These are phyloP conservation scores for Lactifluus volemus DNA, from an alignment of 768 basidiomycete species.

Conservation along the genomic window DNA sequence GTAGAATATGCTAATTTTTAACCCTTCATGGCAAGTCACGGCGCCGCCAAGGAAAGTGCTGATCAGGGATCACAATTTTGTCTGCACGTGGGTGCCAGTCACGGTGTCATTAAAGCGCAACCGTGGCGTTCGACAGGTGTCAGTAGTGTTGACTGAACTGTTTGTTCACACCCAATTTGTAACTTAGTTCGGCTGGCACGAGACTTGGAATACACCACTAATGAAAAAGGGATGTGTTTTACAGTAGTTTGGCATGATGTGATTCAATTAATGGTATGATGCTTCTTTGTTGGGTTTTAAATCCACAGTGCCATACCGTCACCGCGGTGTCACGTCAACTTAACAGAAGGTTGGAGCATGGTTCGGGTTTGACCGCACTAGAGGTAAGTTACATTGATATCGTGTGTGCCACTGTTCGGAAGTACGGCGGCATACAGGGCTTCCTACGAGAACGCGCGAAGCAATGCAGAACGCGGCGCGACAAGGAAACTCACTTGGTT, in stretches of 20 bases:
- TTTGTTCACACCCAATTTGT: no score
- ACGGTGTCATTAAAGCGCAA: not conserved
- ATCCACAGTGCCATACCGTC: not conserved
- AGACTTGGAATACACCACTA: not conserved
- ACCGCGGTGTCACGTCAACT: not conserved
- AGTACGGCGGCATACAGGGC: not conserved
- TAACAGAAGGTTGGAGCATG: not conserved
- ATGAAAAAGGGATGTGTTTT: not conserved
- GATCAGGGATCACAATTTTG: constrained; percentile 1
- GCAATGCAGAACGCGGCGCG: not conserved
- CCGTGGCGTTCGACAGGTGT: no score
- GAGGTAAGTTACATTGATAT: not conserved
- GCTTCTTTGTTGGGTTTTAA: not conserved
- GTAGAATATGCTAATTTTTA: constrained; percentile 6
- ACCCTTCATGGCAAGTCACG: not conserved
- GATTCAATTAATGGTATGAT: not conserved
- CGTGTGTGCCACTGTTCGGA: not conserved
- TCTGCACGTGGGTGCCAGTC: not conserved
- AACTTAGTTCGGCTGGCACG: no score
- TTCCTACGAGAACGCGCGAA: not conserved
- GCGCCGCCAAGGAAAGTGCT: not conserved
- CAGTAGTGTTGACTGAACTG: not conserved
- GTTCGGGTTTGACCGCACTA: not conserved
- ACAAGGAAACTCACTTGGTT: not conserved
- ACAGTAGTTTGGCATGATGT: not conserved